These are phyloP conservation scores for Omphalea diandra DNA, from an alignment of 441 rosid species.

Conservation along the genomic window DNA sequence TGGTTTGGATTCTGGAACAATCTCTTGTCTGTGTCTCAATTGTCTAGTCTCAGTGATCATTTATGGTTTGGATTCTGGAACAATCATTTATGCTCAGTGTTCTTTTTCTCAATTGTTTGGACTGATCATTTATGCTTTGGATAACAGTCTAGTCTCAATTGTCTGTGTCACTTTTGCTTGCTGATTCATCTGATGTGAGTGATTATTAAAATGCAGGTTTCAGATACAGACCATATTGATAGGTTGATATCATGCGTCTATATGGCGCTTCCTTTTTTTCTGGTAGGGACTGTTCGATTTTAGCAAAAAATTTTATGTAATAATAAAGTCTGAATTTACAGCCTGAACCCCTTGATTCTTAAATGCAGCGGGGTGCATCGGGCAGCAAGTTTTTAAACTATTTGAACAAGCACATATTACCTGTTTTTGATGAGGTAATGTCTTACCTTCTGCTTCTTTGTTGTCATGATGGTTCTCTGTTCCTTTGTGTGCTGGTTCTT, in stretches of 20 bases:
- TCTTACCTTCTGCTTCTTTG: not conserved
- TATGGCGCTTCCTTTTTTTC: slow-evolving; percentile 88
- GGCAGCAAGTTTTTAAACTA: slow-evolving; percentile 85
- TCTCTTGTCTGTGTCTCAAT: too few relatives aligned
- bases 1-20: too few relatives aligned
- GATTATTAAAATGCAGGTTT: slow-evolving; percentile 56
- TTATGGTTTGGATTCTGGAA: too few relatives aligned
- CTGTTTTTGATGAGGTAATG: slow-evolving; percentile 86
- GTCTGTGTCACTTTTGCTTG: not conserved
- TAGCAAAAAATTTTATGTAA: not conserved
- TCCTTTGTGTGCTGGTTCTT: not conserved
- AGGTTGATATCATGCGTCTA: slow-evolving; percentile 91
- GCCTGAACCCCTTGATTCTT: slow-evolving; percentile 9
- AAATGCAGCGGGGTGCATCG: slow-evolving; percentile 80
- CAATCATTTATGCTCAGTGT: too few relatives aligned
- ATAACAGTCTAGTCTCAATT: not conserved
- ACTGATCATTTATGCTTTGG: not conserved
- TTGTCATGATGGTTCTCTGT: not conserved
- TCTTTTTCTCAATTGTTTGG: too few relatives aligned
- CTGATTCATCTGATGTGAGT: slow-evolving; percentile 14
- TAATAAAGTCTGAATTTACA: not conserved
- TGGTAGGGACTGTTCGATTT: slow-evolving; percentile 45
- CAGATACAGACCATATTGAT: slow-evolving; percentile 88
- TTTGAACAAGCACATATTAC: slow-evolving; percentile 79
- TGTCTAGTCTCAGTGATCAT: too few relatives aligned